A percentile compares a stretch with the other conserved stretches of the same genome.
phyloP scores from a whole-genome alignment of 75 land plant genomes.

The Ceratopteris richardii region DNA sequence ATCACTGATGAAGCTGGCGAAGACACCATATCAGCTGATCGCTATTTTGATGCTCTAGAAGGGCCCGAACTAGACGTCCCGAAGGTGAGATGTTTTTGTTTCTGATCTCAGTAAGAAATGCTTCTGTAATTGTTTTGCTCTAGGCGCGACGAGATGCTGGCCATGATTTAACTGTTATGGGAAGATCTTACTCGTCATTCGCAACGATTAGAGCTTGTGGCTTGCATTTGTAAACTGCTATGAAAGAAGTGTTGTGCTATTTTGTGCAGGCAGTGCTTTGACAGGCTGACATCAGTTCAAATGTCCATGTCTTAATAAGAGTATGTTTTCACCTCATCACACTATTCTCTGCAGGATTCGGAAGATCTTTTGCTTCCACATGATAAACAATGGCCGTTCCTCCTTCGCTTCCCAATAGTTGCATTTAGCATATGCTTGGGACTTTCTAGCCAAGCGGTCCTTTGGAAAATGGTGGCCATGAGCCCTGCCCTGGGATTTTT shows the following conservation, averaged over 20 bases:
- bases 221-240: too few relatives aligned
- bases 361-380: constrained; percentile 69
- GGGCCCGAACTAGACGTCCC: constrained; percentile 83
- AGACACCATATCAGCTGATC: constrained; percentile 51
- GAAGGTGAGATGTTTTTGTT: constrained; percentile 25
- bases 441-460: constrained; percentile 69
- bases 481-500: constrained; percentile 49
- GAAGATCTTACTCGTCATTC: too few relatives aligned
- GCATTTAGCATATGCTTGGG: constrained; percentile 84
- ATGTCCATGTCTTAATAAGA: too few relatives aligned
- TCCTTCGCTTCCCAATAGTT: constrained; percentile 81
- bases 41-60: constrained; percentile 81
- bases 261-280: too few relatives aligned
- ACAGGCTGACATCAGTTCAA: too few relatives aligned
- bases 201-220: too few relatives aligned
- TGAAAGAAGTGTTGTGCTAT: too few relatives aligned
- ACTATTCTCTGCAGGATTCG: constrained; percentile 34
- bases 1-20: constrained; percentile 17
- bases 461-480: constrained; percentile 57
- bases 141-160: too few relatives aligned
- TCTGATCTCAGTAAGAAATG: background rate
- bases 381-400: constrained; percentile 83
- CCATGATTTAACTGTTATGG: too few relatives aligned
- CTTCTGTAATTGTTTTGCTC: too few relatives aligned
- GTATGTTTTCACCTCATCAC: too few relatives aligned